Conservation (phyloP, 2,329 filamentous ascomycete genomes). For the Xylaria sp. region DNA sequence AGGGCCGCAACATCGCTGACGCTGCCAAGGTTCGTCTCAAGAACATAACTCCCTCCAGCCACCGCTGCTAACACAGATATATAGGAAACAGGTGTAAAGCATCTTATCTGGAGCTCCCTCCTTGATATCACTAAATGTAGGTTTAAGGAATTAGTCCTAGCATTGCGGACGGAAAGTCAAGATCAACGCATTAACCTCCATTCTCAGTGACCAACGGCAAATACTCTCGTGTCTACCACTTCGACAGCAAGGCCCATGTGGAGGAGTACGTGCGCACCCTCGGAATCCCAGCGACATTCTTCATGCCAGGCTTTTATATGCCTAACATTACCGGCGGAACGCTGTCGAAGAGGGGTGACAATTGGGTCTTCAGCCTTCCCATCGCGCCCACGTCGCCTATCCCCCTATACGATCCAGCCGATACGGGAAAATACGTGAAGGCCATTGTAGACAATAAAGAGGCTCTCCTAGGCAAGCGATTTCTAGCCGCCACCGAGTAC, state of each 20-base stretch:
- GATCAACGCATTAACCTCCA: constrained; percentile 12
- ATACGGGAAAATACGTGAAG: constrained; percentile 55
- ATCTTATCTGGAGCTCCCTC: constrained; percentile 58
- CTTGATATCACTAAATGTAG: constrained; percentile 53
- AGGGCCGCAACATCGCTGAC: constrained; percentile 60
- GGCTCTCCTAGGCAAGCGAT: constrained; percentile 54
- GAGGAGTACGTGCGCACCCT: constrained; percentile 63
- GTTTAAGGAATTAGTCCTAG: constrained; percentile 34
- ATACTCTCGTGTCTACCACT: constrained; percentile 59
- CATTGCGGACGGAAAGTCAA: neutral
- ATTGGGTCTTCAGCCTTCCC: constrained; percentile 50
- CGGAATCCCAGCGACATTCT: constrained; percentile 60
- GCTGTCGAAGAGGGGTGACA: constrained; percentile 48
- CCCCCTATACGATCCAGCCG: constrained; percentile 50
- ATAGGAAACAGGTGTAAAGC: constrained; percentile 54
- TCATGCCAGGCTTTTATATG: constrained; percentile 65
- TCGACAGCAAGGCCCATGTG: constrained; percentile 66
- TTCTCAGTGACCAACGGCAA: constrained; percentile 53
- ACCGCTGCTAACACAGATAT: constrained; percentile 5
- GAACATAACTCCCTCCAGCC: neutral
- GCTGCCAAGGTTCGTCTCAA: constrained; percentile 53
- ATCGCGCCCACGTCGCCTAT: constrained; percentile 47
- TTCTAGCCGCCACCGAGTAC: constrained; percentile 57
- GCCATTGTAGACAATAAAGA: constrained; percentile 50
- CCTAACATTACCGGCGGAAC: constrained; percentile 55